Evolutionary conservation across 208 protist genomes (phyloP).

Genomic region (Sergeia podlipaevii): DNA sequence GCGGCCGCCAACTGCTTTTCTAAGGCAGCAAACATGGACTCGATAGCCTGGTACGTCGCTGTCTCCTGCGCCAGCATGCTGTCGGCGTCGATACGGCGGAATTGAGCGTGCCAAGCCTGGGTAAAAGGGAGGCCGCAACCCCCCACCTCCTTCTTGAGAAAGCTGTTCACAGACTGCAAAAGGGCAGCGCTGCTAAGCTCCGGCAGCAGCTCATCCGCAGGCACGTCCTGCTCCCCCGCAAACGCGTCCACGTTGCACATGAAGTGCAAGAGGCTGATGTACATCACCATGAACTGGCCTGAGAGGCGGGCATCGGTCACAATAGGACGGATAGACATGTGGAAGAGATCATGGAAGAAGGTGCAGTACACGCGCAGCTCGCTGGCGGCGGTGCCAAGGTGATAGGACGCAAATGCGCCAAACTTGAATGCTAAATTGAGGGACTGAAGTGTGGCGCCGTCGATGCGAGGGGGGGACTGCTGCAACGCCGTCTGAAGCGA

Average conservation of each 20-base stretch:
- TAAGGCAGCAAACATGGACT: conserved; percentile 44
- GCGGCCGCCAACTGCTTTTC: conserved; percentile 30
- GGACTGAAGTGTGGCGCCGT: conserved; percentile 53
- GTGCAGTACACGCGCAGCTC: conserved; percentile 70
- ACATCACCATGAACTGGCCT: conserved; percentile 70
- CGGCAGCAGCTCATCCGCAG: conserved; percentile 41
- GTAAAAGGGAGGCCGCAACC: conserved; percentile 55
- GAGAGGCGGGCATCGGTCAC: conserved; percentile 44
- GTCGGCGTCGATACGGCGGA: conserved; percentile 63
- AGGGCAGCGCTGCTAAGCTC: conserved; percentile 58
- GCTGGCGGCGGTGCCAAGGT: conserved; percentile 57
- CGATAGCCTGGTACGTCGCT: conserved; percentile 59
- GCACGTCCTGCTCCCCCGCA: conserved; percentile 32
- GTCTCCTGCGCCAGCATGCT: conserved; percentile 60
- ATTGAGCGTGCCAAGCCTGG: conserved; percentile 81
- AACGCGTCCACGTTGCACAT: conserved; percentile 89
- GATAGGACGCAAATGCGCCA: conserved; percentile 78
- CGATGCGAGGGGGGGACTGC: conserved; percentile 20
- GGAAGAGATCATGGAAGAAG: conserved; percentile 80
- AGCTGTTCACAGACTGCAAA: conserved; percentile 37
- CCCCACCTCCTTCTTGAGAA: conserved; percentile 71
- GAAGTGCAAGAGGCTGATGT: conserved; percentile 83
- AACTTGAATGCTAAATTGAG: conserved; percentile 81
- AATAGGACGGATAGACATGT: conserved; percentile 62
- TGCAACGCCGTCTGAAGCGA: conserved; percentile 38